Percentiles rank a stretch among this genome's conserved stretches.
phyloP scores from a whole-genome alignment of 2,329 filamentous ascomycete species.

The Blastomyces emzantsi region DNA sequence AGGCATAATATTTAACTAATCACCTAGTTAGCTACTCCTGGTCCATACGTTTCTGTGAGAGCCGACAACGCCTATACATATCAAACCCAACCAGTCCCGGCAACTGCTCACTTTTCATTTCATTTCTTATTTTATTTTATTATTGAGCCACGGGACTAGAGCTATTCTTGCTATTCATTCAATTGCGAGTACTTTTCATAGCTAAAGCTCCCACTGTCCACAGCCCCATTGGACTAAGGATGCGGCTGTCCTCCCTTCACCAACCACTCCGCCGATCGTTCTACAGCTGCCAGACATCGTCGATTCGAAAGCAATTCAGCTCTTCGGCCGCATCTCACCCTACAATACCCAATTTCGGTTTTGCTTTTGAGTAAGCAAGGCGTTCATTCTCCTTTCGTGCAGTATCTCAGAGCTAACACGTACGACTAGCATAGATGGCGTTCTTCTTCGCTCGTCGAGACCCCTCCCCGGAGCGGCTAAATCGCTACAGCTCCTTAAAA shows the following conservation, averaged over 20 bases:
- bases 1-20: no score
- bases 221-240: background rate
- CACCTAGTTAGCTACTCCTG: no score
- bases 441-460: slow-evolving; percentile 74
- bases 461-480: slow-evolving; percentile 70
- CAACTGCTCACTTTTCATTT: background rate
- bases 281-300: background rate
- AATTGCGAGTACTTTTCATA: no score
- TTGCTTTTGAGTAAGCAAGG: slow-evolving; percentile 37
- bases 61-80: background rate
- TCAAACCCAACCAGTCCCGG: background rate
- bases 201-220: slow-evolving; percentile 12
- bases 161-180: background rate
- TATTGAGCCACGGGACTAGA: background rate
- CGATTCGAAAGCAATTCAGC: slow-evolving; percentile 10
- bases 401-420: background rate
- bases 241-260: background rate
- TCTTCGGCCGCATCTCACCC: slow-evolving; percentile 3
- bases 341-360: slow-evolving; percentile 32
- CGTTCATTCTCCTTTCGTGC: background rate
- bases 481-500: slow-evolving; percentile 63
- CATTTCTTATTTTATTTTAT: background rate
- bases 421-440: slow-evolving; percentile 68
- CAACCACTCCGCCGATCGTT: slow-evolving; percentile 5
- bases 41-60: background rate